Conservation (phyloP, 768 basidiomycete species). For the Plicaturopsis crispa region DNA sequence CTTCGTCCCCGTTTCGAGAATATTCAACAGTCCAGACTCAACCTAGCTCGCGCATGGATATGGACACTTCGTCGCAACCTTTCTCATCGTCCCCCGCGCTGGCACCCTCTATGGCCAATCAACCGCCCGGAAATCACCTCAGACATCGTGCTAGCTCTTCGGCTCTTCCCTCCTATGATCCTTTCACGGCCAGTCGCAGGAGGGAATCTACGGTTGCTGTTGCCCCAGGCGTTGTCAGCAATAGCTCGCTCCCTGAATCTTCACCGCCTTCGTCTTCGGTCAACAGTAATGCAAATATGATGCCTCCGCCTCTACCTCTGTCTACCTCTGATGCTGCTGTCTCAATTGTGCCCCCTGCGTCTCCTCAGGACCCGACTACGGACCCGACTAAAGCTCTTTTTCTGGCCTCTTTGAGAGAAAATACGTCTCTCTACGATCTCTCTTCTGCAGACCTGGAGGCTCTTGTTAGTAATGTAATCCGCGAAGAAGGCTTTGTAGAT, state of each 20-base stretch:
- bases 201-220: too few species aligned
- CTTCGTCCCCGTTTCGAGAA: neutral
- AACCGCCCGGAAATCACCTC: too few species aligned
- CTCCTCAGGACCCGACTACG: slow-evolving; percentile 4
- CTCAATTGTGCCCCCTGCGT: slow-evolving; percentile 5
- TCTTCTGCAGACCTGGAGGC: slow-evolving; percentile 44
- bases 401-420: slow-evolving; percentile 33
- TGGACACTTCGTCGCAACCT: too few species aligned
- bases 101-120: too few species aligned
- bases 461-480: slow-evolving; percentile 51
- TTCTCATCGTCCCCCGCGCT: too few species aligned
- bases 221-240: too few species aligned
- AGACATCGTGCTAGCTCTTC: too few species aligned
- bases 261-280: slow-evolving; percentile 20
- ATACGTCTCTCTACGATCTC: slow-evolving; percentile 45
- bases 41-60: too few species aligned
- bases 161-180: too few species aligned
- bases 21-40: too few species aligned
- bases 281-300: slow-evolving; percentile 11
- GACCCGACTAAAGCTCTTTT: slow-evolving; percentile 19
- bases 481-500: slow-evolving; percentile 69
- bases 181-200: too few species aligned
- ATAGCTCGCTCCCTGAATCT: too few species aligned
- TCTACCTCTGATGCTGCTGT: slow-evolving; percentile 8
- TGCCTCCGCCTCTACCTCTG: slow-evolving; percentile 24